Evolutionary conservation across 345 rosid species (phyloP).

Genomic region (Ceriops tagal): DNA sequence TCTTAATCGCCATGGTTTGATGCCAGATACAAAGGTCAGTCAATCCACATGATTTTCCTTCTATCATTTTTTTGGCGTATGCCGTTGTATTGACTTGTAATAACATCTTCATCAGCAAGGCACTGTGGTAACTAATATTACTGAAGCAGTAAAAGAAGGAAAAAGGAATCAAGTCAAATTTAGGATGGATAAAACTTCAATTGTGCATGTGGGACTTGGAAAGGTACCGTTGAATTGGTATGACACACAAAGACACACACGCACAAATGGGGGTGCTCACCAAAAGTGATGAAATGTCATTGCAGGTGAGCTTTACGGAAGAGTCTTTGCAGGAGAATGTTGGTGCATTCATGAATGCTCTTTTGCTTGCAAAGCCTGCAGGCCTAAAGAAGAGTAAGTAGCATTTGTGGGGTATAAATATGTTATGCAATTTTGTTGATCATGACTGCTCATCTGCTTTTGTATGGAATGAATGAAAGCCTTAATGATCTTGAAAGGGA

Average conservation of each 20-base stretch:
- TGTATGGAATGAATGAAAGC: no score
- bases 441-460: no score
- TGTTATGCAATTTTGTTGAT: background rate
- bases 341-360: conserved; percentile 90
- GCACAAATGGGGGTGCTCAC: background rate
- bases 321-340: conserved; percentile 71
- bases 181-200: conserved; percentile 88
- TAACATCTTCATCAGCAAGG: conserved; percentile 62
- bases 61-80: conserved; percentile 4
- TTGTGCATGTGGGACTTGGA: conserved; percentile 89
- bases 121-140: conserved; percentile 68
- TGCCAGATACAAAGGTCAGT: conserved; percentile 86
- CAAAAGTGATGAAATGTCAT: background rate
- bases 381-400: conserved; percentile 90
- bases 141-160: conserved; percentile 74
- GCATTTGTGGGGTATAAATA: conserved; percentile 6
- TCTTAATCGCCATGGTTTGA: conserved; percentile 82
- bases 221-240: conserved; percentile 47
- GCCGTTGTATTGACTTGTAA: conserved; percentile 7
- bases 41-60: conserved; percentile 1
- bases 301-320: conserved; percentile 69
- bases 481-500: no score
- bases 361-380: conserved; percentile 85
- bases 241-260: no score
- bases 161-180: conserved; percentile 70